Evolutionary conservation across 306 rosid genomes (phyloP).

Genomic region (Cicer yamashitae): DNA sequence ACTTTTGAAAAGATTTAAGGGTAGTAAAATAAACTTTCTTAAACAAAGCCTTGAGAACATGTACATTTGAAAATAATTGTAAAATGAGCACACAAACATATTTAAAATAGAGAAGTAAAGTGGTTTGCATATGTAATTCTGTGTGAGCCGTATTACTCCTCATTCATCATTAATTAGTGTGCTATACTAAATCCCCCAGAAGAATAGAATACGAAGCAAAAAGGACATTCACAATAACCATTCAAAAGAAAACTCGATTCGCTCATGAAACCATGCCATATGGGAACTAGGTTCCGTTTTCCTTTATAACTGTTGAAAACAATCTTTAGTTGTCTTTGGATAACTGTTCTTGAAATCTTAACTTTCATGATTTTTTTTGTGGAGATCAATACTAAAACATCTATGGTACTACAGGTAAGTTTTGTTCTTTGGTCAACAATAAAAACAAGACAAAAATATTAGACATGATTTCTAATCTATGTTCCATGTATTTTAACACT

Average conservation of each 20-base stretch:
- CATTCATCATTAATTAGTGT: background rate
- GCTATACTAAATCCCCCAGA: background rate
- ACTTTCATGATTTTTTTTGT: background rate
- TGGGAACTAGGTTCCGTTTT: background rate
- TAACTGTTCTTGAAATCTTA: background rate
- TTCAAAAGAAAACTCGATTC: background rate
- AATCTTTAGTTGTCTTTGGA: background rate
- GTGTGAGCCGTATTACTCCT: background rate
- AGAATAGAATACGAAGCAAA: background rate
- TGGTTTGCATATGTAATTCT: too few species aligned
- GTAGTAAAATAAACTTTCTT: too few species aligned
- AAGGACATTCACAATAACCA: background rate
- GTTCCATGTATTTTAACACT: background rate
- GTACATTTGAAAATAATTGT: too few species aligned
- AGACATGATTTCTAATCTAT: background rate
- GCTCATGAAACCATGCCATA: background rate
- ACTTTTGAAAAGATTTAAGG: too few species aligned
- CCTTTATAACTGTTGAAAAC: background rate
- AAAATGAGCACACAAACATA: too few species aligned
- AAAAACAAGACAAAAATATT: constrained; percentile 5
- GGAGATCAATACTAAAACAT: background rate
- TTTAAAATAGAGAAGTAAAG: too few species aligned
- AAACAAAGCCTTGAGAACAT: too few species aligned
- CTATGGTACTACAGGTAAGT: background rate
- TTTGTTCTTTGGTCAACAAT: background rate